These are phyloP conservation scores for Diversispora eburnea DNA, from an alignment of 192 early-diverging fungal species.

Conservation along the genomic window DNA sequence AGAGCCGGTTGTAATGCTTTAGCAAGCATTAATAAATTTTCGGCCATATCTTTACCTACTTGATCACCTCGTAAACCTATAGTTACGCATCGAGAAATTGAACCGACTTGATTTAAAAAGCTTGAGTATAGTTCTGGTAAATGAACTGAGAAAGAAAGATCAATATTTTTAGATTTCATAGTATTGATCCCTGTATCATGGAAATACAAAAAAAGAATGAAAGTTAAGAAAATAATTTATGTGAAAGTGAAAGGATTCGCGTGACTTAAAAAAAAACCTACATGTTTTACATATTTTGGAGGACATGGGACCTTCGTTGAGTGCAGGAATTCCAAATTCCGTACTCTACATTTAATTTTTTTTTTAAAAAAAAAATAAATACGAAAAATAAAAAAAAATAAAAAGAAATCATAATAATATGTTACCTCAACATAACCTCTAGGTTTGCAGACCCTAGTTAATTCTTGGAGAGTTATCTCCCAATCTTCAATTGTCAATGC, in stretches of 20 bases:
- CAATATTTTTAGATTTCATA: constrained; percentile 10
- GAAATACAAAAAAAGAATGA: not conserved
- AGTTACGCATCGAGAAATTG: not conserved
- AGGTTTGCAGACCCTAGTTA: constrained; percentile 35
- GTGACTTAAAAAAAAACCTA: not conserved
- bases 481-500: constrained; percentile 27
- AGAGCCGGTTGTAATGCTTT: not conserved
- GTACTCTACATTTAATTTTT: not conserved
- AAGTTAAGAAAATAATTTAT: not conserved
- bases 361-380: not conserved
- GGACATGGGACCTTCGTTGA: not conserved
- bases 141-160: not conserved
- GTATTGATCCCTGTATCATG: not conserved
- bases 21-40: not conserved
- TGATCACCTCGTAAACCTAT: constrained; percentile 12
- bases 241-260: not conserved
- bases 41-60: not conserved
- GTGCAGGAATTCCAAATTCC: constrained; percentile 8
- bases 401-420: not conserved
- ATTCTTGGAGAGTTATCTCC: constrained; percentile 7
- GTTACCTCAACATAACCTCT: constrained; percentile 36
- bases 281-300: not conserved
- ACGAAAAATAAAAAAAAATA: not conserved
- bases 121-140: not conserved
- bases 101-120: not conserved